Evolutionary conservation across 139 green algal genomes (phyloP).

Genomic region (Chlorella vulgaris): DNA sequence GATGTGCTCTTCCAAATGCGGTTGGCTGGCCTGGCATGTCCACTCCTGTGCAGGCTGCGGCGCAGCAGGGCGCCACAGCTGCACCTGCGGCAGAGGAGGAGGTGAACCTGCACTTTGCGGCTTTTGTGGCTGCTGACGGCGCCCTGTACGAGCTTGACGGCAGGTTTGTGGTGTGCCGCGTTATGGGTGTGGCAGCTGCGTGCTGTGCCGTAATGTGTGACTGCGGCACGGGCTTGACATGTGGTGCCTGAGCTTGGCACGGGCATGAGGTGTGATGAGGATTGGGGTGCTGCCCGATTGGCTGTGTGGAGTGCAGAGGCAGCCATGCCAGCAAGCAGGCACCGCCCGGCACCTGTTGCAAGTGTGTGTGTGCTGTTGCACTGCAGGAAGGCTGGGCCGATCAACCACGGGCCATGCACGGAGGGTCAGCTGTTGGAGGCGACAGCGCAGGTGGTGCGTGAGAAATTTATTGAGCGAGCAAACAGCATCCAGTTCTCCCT

Average conservation of each 20-base stretch:
- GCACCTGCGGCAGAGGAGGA: conserved; percentile 71
- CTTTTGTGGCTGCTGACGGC: conserved; percentile 75
- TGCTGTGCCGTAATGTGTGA: neutral
- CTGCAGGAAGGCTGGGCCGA: conserved; percentile 48
- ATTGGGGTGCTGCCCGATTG: too few relatives aligned
- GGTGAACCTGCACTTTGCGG: conserved; percentile 91
- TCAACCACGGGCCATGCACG: conserved; percentile 73
- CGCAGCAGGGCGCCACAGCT: conserved; percentile 68
- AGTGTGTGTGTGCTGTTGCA: neutral
- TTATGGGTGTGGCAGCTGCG: neutral
- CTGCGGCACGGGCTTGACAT: too few relatives aligned
- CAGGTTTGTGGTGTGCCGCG: conserved; percentile 29
- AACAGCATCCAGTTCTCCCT: conserved; percentile 67
- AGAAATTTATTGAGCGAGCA: conserved; percentile 63
- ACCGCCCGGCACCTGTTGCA: neutral
- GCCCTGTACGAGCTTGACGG: conserved; percentile 88
- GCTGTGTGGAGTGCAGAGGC: neutral
- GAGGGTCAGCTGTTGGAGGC: conserved; percentile 68
- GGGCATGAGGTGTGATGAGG: neutral
- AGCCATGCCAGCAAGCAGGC: neutral
- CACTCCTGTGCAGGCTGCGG: conserved; percentile 59
- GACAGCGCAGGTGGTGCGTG: conserved; percentile 58
- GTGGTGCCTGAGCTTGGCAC: neutral
- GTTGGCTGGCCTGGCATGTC: neutral
- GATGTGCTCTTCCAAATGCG: neutral